Evolutionary conservation across 352 stramenopile species (phyloP), one percentile per base, ranked within the genome.

Genomic region (Proteromonas lacertae): DNA sequence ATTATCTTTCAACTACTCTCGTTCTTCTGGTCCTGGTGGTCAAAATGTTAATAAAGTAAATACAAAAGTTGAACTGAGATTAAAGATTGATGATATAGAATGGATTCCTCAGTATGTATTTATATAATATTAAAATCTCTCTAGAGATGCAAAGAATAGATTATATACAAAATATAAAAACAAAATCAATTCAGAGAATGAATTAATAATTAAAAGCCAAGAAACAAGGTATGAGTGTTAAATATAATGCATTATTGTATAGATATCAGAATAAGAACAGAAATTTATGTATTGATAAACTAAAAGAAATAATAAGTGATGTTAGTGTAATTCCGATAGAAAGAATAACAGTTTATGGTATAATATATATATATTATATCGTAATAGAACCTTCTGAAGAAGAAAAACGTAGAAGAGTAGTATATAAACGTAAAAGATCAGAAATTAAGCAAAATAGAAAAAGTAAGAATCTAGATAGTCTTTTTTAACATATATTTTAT

Each of bases 31-130:
- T 21, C 41, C 41, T 13, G 44, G 44, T 23, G 44, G 44, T 10
- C 44, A 50, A 26, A 50, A 50, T 43, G 44, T 50, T 4, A 50
- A 50, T 1, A 50, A 50, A 35, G 8, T 50, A 2, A 50, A 50
- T 14, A 50, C 44, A 4, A 42, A 46, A 4, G 44, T 42, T 32
- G 43, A 45, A n/a, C 31, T 48, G n/a, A 34, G 44, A 14, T 33
- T 50, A 2, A 21, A 50, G 4, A 25, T 50, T 12, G 10, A 41
- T 25, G 13, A 12, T 8, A 33, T 33, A 12, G 35, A 45, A 10
- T 50, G 44, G 44, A 29, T 50, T 2, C n/a, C n/a, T n/a, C n/a
- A n/a, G n/a, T n/a, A n/a, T n/a, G n/a, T n/a, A n/a, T n/a, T n/a
- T n/a, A n/a, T n/a, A n/a, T n/a, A n/a, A n/a, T n/a, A n/a, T n/a